Conservation (phyloP, 495 filamentous ascomycete genomes). For the Thozetella sp. region DNA sequence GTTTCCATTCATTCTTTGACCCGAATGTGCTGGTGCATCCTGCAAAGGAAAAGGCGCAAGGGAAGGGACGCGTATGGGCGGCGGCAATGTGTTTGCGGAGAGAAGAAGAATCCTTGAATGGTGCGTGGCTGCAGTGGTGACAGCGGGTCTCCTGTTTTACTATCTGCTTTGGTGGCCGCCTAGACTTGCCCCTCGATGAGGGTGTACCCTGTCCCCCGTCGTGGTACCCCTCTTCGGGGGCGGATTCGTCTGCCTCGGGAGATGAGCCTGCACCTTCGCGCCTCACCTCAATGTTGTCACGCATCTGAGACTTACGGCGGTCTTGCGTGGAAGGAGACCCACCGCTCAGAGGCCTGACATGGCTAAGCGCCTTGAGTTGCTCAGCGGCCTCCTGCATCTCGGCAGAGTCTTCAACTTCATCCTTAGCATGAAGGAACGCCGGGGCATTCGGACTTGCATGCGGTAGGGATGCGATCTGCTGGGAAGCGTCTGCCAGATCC, state of each 20-base stretch:
- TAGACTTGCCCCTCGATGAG: conserved; percentile 39
- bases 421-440: conserved; percentile 29
- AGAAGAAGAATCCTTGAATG: conserved; percentile 60
- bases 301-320: conserved; percentile 23
- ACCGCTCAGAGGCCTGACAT: conserved; percentile 50
- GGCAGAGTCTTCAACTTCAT: conserved; percentile 56
- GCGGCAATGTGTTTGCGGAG: conserved; percentile 62
- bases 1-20: conserved; percentile 94
- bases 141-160: conserved; percentile 58
- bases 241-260: conserved; percentile 37
- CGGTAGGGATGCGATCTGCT: conserved; percentile 4
- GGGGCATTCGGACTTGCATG: conserved; percentile 13
- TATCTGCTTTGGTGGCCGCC: conserved; percentile 48
- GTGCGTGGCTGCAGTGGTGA: conserved; percentile 54
- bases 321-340: conserved; percentile 28
- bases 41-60: conserved; percentile 82
- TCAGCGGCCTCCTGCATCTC: conserved; percentile 63
- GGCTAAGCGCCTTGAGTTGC: conserved; percentile 59
- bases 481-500: conserved; percentile 3
- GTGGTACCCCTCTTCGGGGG: conserved; percentile 30
- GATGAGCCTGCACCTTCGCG: conserved; percentile 44
- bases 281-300: conserved; percentile 32
- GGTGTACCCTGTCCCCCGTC: conserved; percentile 39
- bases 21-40: conserved; percentile 85
- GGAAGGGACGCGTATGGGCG: conserved; percentile 71